These are phyloP conservation scores for Xerocomus potaroensis DNA, from an alignment of 768 basidiomycete genomes.

Conservation along the genomic window DNA sequence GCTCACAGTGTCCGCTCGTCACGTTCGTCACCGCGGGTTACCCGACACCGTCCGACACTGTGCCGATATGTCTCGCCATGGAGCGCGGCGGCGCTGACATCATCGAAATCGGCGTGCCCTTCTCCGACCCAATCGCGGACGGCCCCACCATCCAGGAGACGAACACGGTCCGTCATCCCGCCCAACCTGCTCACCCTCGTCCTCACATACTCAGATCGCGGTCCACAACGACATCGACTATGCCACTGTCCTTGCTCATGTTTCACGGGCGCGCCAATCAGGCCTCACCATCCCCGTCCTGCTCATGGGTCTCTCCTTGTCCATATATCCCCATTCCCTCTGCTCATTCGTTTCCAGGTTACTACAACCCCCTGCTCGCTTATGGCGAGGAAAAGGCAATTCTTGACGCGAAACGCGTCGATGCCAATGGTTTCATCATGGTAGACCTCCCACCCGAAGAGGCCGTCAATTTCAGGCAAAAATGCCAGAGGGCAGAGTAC, in stretches of 20 bases:
- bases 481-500: constrained; percentile 77
- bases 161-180: constrained; percentile 59
- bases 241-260: constrained; percentile 61
- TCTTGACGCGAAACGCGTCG: constrained; percentile 81
- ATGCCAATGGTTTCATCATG: constrained; percentile 96
- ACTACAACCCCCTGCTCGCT: constrained; percentile 94
- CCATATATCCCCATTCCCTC: background rate
- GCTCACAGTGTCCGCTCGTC: constrained; percentile 50
- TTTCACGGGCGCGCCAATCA: constrained; percentile 73
- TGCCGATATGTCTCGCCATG: constrained; percentile 86
- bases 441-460: constrained; percentile 98
- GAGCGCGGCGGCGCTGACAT: constrained; percentile 91
- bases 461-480: constrained; percentile 83
- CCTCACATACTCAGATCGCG: constrained; percentile 58
- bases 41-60: constrained; percentile 74
- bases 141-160: constrained; percentile 90
- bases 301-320: constrained; percentile 31
- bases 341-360: constrained; percentile 49
- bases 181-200: background rate
- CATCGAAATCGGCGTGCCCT: constrained; percentile 82
- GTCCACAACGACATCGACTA: constrained; percentile 80
- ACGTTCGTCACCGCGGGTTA: constrained; percentile 96
- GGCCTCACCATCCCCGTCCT: constrained; percentile 84
- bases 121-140: constrained; percentile 92
- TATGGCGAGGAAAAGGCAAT: constrained; percentile 96